These are phyloP conservation scores for Staphylotrichum longicolle DNA, from an alignment of 495 filamentous ascomycete species.

Conservation along the genomic window DNA sequence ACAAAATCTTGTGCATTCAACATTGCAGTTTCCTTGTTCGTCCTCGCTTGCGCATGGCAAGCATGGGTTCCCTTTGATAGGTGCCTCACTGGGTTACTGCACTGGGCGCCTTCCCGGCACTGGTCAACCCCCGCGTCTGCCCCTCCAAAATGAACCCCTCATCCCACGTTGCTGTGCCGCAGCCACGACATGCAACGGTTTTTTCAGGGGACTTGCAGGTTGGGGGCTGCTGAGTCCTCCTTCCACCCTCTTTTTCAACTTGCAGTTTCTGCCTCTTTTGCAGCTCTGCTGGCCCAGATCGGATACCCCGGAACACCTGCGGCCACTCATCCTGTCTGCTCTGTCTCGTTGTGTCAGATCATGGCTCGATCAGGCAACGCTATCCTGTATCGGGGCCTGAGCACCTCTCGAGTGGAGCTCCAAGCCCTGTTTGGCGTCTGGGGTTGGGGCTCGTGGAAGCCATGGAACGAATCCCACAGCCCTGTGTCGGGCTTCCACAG, in stretches of 20 bases:
- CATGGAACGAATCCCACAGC: background rate
- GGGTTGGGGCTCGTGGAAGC: background rate
- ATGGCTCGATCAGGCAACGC: background rate
- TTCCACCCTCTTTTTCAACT: background rate
- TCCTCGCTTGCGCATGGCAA: too few species aligned
- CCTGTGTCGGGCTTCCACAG: background rate
- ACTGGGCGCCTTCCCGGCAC: background rate
- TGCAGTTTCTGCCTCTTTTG: background rate
- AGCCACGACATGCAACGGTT: slow-evolving; percentile 14
- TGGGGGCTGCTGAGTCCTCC: background rate
- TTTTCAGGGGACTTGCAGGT: background rate
- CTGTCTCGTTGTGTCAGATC: background rate
- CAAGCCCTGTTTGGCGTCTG: too few species aligned
- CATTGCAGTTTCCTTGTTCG: too few species aligned
- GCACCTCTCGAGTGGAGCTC: background rate
- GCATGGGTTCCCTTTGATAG: too few species aligned
- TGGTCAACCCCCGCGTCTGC: slow-evolving; percentile 3
- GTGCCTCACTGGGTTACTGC: background rate
- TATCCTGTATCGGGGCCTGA: background rate
- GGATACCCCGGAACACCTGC: too few species aligned
- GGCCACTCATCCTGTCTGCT: background rate
- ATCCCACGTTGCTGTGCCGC: slow-evolving; percentile 21
- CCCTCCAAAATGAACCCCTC: slow-evolving; percentile 8
- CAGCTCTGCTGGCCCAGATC: too few species aligned
- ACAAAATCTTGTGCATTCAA: too few species aligned